Conservation (phyloP, 768 basidiomycete genomes). For the Pholiota molesta region DNA sequence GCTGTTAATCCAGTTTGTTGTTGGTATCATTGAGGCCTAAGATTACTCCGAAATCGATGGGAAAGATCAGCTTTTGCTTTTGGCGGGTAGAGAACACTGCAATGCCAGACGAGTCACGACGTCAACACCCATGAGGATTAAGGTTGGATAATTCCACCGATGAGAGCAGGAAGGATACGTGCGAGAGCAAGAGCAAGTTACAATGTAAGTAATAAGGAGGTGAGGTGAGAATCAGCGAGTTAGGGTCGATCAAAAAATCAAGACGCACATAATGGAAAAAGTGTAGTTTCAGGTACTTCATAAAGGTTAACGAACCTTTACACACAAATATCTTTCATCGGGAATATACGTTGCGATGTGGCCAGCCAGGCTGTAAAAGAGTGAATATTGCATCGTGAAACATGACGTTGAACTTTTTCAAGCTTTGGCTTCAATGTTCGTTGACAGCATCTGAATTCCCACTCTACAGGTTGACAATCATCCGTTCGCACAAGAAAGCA, state of each 20-base stretch:
- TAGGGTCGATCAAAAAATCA: neutral
- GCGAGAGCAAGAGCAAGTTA: neutral
- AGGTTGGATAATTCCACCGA: neutral
- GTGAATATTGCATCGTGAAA: no score
- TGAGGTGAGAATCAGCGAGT: neutral
- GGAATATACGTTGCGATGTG: no score
- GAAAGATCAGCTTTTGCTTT: neutral
- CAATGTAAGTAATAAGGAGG: neutral
- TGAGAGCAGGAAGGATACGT: neutral
- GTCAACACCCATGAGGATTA: no score
- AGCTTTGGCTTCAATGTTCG: no score
- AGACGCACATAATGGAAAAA: neutral
- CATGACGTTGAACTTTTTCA: no score
- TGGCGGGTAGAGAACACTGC: no score
- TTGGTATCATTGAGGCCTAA: neutral
- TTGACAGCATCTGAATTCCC: neutral
- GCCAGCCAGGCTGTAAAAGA: no score
- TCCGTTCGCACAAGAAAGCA: neutral
- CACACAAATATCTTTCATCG: no score
- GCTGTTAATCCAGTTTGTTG: neutral
- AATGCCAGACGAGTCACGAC: no score
- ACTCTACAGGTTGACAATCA: neutral
- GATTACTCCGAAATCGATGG: constrained; percentile 7
- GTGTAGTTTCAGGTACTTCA: neutral
- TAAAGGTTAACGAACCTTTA: neutral